Evolutionary conservation across 2,329 filamentous ascomycete species (phyloP).

Genomic region (Neopestalotiopsis rosae): DNA sequence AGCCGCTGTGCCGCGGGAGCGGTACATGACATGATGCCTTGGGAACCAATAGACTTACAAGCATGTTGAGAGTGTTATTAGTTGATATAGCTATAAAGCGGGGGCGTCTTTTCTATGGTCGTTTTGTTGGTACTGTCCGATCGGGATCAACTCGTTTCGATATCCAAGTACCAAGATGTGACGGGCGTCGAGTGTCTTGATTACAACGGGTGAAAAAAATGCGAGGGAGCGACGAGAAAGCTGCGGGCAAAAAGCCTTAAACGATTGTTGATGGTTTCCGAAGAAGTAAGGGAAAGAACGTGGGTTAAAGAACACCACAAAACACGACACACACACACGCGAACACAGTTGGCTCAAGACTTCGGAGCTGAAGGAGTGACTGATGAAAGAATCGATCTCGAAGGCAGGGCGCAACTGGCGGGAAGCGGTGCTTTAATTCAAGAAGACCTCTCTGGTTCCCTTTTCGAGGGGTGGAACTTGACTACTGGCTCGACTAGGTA

Average conservation of each 20-base stretch:
- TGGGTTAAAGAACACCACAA: constrained; percentile 4
- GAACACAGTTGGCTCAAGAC: constrained; percentile 16
- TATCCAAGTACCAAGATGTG: constrained; percentile 12
- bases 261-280: neutral
- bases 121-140: constrained; percentile 7
- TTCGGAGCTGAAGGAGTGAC: constrained; percentile 17
- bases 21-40: neutral
- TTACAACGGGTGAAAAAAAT: constrained; percentile 5
- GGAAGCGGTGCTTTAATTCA: constrained; percentile 13
- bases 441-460: neutral
- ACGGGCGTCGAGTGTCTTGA: neutral
- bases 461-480: neutral
- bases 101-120: neutral
- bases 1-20: neutral
- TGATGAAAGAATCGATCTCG: neutral
- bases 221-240: constrained; percentile 17
- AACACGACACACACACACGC: neutral
- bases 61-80: constrained; percentile 14
- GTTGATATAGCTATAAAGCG: constrained; percentile 8
- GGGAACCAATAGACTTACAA: constrained; percentile 15
- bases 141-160: constrained; percentile 10
- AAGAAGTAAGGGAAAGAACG: constrained; percentile 18
- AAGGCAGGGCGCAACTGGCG: neutral
- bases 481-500: too few species aligned
- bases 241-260: constrained; percentile 3